Conservation (phyloP, 176 grass and related monocot species). For the Chrysopogon serrulatus region DNA sequence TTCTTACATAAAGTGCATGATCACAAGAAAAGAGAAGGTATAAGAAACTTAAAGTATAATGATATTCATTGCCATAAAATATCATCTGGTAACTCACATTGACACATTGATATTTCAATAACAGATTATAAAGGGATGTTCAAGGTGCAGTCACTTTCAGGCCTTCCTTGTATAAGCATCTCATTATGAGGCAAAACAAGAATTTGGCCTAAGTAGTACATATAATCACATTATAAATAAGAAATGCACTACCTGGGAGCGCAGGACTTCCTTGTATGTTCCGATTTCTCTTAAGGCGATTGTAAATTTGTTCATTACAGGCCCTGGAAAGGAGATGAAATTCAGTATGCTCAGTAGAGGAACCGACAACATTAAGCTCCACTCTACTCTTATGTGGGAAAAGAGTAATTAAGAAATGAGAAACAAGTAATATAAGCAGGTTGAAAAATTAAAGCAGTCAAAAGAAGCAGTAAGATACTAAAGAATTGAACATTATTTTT, state of each 20-base stretch:
- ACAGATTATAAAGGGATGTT: background rate
- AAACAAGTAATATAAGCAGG: background rate
- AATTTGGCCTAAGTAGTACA: background rate
- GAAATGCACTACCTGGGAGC: slow-evolving; percentile 70
- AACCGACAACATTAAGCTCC: background rate
- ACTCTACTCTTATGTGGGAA: background rate
- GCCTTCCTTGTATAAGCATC: background rate
- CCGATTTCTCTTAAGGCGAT: slow-evolving; percentile 97
- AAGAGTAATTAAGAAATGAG: background rate
- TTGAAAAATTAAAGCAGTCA: background rate
- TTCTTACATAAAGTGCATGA: background rate
- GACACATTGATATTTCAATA: background rate
- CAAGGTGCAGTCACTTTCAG: background rate
- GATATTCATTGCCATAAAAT: slow-evolving; percentile 2
- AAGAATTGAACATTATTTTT: background rate
- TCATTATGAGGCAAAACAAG: background rate
- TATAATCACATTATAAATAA: background rate
- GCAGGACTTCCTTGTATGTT: slow-evolving; percentile 95
- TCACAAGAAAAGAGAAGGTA: background rate
- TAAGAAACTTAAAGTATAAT: background rate
- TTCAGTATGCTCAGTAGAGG: slow-evolving; percentile 22
- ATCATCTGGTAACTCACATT: background rate
- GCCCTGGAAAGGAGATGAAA: slow-evolving; percentile 58
- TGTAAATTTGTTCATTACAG: slow-evolving; percentile 95
- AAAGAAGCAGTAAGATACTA: background rate